Base-by-base conservation (phyloP, 805 yeast genomes). In the Ogataea trehalophila region DNA sequence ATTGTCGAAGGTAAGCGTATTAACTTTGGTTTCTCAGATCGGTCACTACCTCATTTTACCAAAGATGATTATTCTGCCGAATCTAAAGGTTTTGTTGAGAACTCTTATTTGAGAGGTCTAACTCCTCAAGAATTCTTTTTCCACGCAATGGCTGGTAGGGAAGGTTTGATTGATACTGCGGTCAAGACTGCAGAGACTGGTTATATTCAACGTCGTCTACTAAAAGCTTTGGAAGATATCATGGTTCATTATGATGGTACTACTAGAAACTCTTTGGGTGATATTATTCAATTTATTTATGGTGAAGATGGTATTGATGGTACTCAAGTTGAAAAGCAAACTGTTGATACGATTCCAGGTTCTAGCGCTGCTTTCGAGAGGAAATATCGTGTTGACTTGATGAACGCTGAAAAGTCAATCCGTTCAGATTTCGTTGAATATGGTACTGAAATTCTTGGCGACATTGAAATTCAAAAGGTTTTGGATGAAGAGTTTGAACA, bases 141-240 rank as follows among this genome's bases (percentile, higher is more conserved):
- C 85, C 99, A 94, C 68, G 97, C 98, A 45, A 94, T 94, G 97
- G 98, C 99, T 64, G 99, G 99, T 75, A 89, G 99, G 79, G 99
- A 94, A 74, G 99, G 99, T 77, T 77, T 94, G 66, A 95, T 94
- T 67, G 99, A 94, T 78, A 94, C 99, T 46, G 99, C 99, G 15
- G 99, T 94, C 42, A 94, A 94, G 69, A 94, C 99, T 38, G 98
- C 99, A 2, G 98, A 92, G 72, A 91, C 98, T 26, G 98, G 98
- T 73, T 92, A 92, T 68, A 91, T 92, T 64, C 98, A 92, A 73
- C 92, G 98, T 77, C 92, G 98, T 79, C 75, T 92, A 67, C 95
- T 92, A 41, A 92, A 92, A 69, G 98, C 98, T 29, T 73, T 91
- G 70, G 98, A 91, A 66, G 98, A 91, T 72, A 89, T 91, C 56